Conservation (phyloP, 768 basidiomycete genomes). For the Mycena floridula region DNA sequence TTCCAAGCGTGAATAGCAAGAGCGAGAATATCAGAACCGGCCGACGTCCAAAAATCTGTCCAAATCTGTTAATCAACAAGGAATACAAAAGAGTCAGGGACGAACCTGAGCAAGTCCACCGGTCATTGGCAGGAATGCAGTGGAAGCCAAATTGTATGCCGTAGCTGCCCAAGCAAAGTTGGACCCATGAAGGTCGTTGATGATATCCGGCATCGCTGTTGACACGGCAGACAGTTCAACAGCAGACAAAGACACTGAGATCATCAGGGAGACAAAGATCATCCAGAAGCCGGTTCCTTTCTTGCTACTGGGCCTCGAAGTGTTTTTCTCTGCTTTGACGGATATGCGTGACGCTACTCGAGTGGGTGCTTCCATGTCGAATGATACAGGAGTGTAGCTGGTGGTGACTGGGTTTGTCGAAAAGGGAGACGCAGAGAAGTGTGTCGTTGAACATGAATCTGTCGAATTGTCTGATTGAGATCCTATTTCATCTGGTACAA, state of each 20-base stretch:
- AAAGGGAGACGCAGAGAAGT: no score
- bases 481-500: no score
- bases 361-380: no score
- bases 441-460: no score
- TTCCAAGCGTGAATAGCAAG: slow-evolving; percentile 24
- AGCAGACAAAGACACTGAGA: not conserved
- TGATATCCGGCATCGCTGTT: slow-evolving; percentile 22
- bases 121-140: slow-evolving; percentile 25
- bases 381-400: no score
- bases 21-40: slow-evolving; percentile 15
- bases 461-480: no score
- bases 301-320: no score
- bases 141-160: slow-evolving; percentile 26
- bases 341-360: no score
- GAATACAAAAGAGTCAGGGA: not conserved
- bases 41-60: slow-evolving; percentile 23
- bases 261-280: not conserved
- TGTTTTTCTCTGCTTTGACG: no score
- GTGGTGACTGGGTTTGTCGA: no score
- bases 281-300: no score
- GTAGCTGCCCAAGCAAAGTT: slow-evolving; percentile 28
- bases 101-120: slow-evolving; percentile 16
- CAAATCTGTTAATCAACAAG: slow-evolving; percentile 8
- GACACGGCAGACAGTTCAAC: slow-evolving; percentile 11
- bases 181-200: slow-evolving; percentile 15